phyloP scores from a whole-genome alignment of 805 yeast genomes.

The Wickerhamomyces ciferrii region DNA sequence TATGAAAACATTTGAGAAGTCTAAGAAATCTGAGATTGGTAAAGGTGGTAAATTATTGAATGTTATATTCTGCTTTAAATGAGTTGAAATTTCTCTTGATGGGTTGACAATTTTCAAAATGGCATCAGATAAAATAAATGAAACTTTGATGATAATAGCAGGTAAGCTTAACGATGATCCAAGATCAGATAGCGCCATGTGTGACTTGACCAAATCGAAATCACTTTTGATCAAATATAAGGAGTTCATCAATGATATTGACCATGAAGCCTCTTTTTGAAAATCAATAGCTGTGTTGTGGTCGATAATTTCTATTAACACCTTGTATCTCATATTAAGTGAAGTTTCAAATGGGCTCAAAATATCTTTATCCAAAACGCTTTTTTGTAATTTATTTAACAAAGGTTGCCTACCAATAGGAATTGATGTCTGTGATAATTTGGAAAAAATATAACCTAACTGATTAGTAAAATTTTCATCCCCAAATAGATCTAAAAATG shows the following conservation, averaged over 20 bases:
- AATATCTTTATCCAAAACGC: constrained; percentile 6
- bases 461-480: not conserved
- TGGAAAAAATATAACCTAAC: constrained; percentile 10
- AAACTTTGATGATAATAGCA: constrained; percentile 10
- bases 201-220: constrained; percentile 11
- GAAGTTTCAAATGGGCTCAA: constrained; percentile 12
- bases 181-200: constrained; percentile 9
- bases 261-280: constrained; percentile 13
- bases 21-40: constrained; percentile 19
- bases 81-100: constrained; percentile 3
- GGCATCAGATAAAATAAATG: constrained; percentile 10
- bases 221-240: constrained; percentile 6
- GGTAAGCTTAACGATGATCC: constrained; percentile 16
- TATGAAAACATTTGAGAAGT: constrained; percentile 4
- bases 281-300: constrained; percentile 18
- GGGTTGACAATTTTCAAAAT: constrained; percentile 13
- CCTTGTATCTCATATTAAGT: constrained; percentile 14
- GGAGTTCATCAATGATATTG: constrained; percentile 9
- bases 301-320: constrained; percentile 20
- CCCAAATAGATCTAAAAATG: constrained; percentile 4
- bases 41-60: constrained; percentile 19
- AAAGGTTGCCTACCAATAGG: not conserved
- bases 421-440: constrained; percentile 3
- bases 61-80: constrained; percentile 7
- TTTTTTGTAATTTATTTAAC: not conserved